These are phyloP conservation scores for Colletotrichum euphorbiae DNA, from an alignment of 2,329 filamentous ascomycete species.

Conservation along the genomic window DNA sequence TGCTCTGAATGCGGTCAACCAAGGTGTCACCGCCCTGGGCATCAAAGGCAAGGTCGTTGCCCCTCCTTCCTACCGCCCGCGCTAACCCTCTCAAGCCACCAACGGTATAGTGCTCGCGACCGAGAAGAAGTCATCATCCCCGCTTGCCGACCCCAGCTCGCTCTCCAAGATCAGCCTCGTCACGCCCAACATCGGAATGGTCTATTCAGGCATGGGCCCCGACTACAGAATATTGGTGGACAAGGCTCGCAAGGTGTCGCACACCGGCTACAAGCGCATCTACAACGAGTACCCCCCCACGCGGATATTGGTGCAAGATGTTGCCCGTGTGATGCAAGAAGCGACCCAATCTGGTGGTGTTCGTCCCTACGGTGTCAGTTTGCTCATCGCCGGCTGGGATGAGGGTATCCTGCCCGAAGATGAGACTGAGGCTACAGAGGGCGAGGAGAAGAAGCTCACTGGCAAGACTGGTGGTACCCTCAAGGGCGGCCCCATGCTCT, in stretches of 20 bases:
- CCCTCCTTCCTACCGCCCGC: constrained; percentile 8
- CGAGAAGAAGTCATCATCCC: constrained; percentile 99
- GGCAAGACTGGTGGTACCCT: constrained; percentile 95
- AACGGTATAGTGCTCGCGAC: constrained; percentile 99
- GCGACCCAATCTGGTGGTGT: constrained; percentile 98
- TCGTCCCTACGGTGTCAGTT: constrained; percentile 93
- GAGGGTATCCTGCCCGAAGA: constrained; percentile 92
- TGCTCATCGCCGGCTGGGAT: constrained; percentile 97
- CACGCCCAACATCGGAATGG: constrained; percentile 99
- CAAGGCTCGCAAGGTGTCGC: constrained; percentile 97
- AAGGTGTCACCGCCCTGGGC: constrained; percentile 96
- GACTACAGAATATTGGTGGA: constrained; percentile 98
- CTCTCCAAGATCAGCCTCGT: constrained; percentile 98
- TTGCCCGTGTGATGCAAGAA: constrained; percentile 98
- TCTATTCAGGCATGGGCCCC: constrained; percentile 98
- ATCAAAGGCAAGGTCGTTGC: constrained; percentile 82
- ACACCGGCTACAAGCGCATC: constrained; percentile 99
- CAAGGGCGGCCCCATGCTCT: constrained; percentile 96
- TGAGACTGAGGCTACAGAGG: constrained; percentile 65
- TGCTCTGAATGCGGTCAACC: constrained; percentile 98
- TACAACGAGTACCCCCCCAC: constrained; percentile 99
- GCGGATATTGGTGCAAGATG: constrained; percentile 98
- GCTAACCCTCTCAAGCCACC: constrained; percentile 72
- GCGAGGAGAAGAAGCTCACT: constrained; percentile 77
- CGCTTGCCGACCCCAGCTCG: constrained; percentile 93